A percentile compares a stretch with the other conserved stretches of the same genome.
These are phyloP conservation scores for Deakozyma indianensis DNA, from an alignment of 805 yeast species.

Conservation along the genomic window DNA sequence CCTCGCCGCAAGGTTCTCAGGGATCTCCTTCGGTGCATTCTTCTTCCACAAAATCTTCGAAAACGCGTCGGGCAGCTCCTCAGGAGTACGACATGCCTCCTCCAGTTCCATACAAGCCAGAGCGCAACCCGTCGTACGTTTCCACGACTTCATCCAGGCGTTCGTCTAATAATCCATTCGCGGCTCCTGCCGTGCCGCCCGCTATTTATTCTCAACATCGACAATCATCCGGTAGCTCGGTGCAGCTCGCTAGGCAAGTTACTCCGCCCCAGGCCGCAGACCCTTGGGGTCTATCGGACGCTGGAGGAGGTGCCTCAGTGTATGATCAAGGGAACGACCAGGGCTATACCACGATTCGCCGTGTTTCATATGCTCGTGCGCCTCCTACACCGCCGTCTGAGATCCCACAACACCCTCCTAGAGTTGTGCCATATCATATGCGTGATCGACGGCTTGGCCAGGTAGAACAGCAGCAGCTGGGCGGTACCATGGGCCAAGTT, in stretches of 20 bases:
- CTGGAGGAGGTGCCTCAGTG: neutral
- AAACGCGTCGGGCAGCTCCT: neutral
- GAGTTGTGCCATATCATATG: neutral
- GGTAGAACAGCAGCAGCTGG: neutral
- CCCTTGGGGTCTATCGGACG: neutral
- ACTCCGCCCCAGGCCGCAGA: neutral
- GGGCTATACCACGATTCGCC: neutral
- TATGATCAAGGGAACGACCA: neutral
- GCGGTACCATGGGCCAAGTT: constrained; percentile 7
- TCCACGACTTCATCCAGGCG: neutral
- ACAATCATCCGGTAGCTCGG: too few relatives aligned
- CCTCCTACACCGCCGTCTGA: neutral
- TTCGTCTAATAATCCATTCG: neutral
- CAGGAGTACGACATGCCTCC: neutral
- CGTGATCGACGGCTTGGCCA: neutral
- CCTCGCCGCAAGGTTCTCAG: neutral
- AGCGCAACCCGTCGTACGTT: neutral
- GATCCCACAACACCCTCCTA: neutral
- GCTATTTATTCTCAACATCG: neutral
- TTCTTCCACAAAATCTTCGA: neutral
- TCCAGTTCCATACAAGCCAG: neutral
- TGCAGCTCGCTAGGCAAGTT: neutral
- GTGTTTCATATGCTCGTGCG: neutral
- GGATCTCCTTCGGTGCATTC: neutral
- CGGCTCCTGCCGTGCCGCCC: neutral